A percentile compares a stretch with the other conserved stretches of the same genome.
phyloP scores from a whole-genome alignment of 1,284 basidiomycete genomes.

The Bondarzewia mesenterica region DNA sequence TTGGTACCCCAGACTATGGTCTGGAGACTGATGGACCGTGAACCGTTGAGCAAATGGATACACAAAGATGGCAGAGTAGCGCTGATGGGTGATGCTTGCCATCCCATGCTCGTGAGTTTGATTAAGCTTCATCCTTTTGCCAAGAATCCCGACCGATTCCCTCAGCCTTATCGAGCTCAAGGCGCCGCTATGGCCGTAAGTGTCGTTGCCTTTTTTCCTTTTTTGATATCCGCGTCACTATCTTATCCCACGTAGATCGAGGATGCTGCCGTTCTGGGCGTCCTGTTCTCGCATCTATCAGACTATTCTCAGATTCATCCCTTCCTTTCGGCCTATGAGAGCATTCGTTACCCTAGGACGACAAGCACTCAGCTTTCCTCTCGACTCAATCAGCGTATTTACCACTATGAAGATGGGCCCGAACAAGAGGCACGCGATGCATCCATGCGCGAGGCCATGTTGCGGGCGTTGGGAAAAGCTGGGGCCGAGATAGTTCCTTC shows the following conservation, averaged over 20 bases:
- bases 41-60: slow-evolving; percentile 34
- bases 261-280: slow-evolving; percentile 56
- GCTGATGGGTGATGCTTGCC: slow-evolving; percentile 37
- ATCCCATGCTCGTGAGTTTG: slow-evolving; percentile 53
- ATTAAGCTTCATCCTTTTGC: neutral
- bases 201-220: too few species aligned
- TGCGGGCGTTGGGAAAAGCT: slow-evolving; percentile 13
- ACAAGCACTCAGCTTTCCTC: slow-evolving; percentile 39
- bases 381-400: slow-evolving; percentile 41
- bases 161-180: slow-evolving; percentile 59
- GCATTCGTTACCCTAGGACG: slow-evolving; percentile 39
- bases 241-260: slow-evolving; percentile 31
- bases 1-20: slow-evolving; percentile 33
- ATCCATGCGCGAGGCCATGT: slow-evolving; percentile 43
- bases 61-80: slow-evolving; percentile 28
- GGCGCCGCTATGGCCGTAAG: slow-evolving; percentile 52
- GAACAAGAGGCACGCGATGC: slow-evolving; percentile 42
- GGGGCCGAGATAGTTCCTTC: neutral
- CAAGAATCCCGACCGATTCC: neutral
- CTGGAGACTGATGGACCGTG: slow-evolving; percentile 37
- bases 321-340: slow-evolving; percentile 45
- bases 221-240: too few species aligned
- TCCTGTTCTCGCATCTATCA: slow-evolving; percentile 42
- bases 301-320: slow-evolving; percentile 32
- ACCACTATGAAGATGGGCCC: slow-evolving; percentile 47